Conservation (phyloP, 768 basidiomycete species). For the Tephrocybe sp. region DNA sequence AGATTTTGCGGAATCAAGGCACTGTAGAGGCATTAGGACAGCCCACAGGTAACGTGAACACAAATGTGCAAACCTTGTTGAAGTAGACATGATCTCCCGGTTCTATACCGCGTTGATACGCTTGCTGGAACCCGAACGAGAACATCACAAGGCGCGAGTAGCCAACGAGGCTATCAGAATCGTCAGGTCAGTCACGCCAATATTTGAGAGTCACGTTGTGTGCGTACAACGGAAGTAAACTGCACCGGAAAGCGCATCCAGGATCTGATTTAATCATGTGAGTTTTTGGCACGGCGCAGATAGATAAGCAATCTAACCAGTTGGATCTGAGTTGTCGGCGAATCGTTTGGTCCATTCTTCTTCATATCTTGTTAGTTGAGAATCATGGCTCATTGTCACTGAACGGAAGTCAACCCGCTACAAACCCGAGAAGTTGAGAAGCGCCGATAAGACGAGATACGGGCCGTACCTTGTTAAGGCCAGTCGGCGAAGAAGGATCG, state of each 20-base stretch:
- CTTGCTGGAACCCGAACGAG: conserved; percentile 84
- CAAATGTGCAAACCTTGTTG: conserved; percentile 45
- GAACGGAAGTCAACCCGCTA: conserved; percentile 67
- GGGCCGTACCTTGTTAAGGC: conserved; percentile 61
- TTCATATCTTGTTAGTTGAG: conserved; percentile 50
- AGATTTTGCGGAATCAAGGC: conserved; percentile 64
- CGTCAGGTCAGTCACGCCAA: conserved; percentile 9
- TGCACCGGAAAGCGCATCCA: conserved; percentile 57
- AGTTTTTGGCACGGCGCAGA: neutral
- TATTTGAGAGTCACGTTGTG: neutral
- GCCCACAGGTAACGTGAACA: neutral
- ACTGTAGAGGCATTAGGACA: conserved; percentile 36
- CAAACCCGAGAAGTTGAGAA: conserved; percentile 1
- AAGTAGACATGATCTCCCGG: conserved; percentile 64
- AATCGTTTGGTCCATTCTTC: conserved; percentile 69
- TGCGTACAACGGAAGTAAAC: conserved; percentile 70
- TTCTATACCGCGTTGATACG: conserved; percentile 67
- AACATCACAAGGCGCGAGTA: conserved; percentile 85
- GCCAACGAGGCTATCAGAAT: conserved; percentile 53
- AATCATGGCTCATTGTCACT: conserved; percentile 62
- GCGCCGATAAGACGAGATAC: neutral
- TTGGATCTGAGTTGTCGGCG: conserved; percentile 53
- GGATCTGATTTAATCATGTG: conserved; percentile 40
- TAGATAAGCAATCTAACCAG: conserved; percentile 37
- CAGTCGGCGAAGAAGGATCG: conserved; percentile 62